Evolutionary conservation across 2,329 filamentous ascomycete genomes (phyloP).

Genomic region (Venturia carpophila): DNA sequence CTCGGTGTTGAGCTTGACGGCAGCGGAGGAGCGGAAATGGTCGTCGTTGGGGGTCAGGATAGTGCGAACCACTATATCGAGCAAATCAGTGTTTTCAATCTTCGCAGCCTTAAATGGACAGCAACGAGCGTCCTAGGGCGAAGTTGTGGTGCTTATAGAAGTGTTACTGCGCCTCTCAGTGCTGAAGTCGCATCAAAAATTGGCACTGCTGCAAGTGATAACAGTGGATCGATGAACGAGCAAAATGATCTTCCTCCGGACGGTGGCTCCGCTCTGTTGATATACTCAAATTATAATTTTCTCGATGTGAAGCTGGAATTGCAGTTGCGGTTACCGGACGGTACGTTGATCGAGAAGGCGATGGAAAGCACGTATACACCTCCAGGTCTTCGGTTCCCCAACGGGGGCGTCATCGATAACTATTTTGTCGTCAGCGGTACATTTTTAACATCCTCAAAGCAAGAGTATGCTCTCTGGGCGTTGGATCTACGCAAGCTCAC

Average conservation of each 20-base stretch:
- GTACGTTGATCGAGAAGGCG: slow-evolving; percentile 72
- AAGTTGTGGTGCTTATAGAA: slow-evolving; percentile 92
- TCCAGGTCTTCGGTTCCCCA: slow-evolving; percentile 88
- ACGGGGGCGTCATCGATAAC: slow-evolving; percentile 89
- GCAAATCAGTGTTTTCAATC: slow-evolving; percentile 96
- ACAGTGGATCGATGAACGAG: slow-evolving; percentile 31
- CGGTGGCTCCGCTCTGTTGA: slow-evolving; percentile 66
- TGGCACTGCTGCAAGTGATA: slow-evolving; percentile 45
- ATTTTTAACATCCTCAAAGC: slow-evolving; percentile 93
- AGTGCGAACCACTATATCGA: slow-evolving; percentile 98
- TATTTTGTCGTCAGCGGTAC: slow-evolving; percentile 97
- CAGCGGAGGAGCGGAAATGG: slow-evolving; percentile 88
- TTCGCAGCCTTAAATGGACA: slow-evolving; percentile 92
- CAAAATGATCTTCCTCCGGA: slow-evolving; percentile 24
- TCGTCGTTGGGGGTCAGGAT: slow-evolving; percentile 93
- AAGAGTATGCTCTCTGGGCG: slow-evolving; percentile 96
- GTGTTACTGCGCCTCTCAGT: slow-evolving; percentile 79
- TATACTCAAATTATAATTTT: slow-evolving; percentile 99
- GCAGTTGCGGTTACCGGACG: slow-evolving; percentile 78
- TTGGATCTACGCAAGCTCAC: slow-evolving; percentile 79
- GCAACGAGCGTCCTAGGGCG: slow-evolving; percentile 79
- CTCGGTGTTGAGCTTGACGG: slow-evolving; percentile 87
- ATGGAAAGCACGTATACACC: slow-evolving; percentile 86
- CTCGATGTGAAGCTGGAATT: slow-evolving; percentile 93
- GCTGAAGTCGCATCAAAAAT: slow-evolving; percentile 58